Evolutionary conservation across 495 filamentous ascomycete genomes (phyloP), one percentile per base, ranked within the genome.

Genomic region (Tuber brumale): DNA sequence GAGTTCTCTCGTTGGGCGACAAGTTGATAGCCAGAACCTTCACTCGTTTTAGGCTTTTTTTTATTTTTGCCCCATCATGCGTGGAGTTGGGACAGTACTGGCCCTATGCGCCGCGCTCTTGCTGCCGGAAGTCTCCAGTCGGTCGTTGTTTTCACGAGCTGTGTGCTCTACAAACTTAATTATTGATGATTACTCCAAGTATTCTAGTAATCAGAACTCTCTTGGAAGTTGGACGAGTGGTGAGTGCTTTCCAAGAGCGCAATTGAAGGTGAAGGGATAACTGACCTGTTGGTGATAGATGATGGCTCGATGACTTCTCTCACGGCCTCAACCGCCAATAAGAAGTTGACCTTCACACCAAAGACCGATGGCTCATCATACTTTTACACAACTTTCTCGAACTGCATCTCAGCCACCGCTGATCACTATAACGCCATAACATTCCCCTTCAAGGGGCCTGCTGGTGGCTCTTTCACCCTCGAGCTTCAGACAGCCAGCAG

Each of bases 171-270:
- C 85, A 41, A 85, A 88, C 76, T 82, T 90, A 14, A 57, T 88
- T n/a, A 84, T 90, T 76, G 89, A 90, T 79, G 84, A 90, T 83
- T 90, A 88, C 81, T 81, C 86, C 21, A 85, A 85, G 48, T 90
- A 86, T 84, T 84, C 85, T 9, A 82, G 70, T 43, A 86, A 89
- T 76, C 81, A 82, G 66, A 90, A 90, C 77, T 85, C 83, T 70
- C 79, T 89, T 46, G 81, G 83, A 42, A 82, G 83, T 73, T 86
- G 84, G 79, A 87, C 84, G 76, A 89, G 84, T 82, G 89, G 87
- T 88, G 83, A 85, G 88, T 82, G 46, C 27, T 76, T 73, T 16
- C 41, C n/a, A 39, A 3, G 69, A 51, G 43, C 57, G 37, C 42
- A 57, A 75, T 42, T 57, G 23, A 27, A 8, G 48, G 42, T 46